phyloP scores from a whole-genome alignment of 371 early-diverging fungal genomes.

The Parasitella parasitica region DNA sequence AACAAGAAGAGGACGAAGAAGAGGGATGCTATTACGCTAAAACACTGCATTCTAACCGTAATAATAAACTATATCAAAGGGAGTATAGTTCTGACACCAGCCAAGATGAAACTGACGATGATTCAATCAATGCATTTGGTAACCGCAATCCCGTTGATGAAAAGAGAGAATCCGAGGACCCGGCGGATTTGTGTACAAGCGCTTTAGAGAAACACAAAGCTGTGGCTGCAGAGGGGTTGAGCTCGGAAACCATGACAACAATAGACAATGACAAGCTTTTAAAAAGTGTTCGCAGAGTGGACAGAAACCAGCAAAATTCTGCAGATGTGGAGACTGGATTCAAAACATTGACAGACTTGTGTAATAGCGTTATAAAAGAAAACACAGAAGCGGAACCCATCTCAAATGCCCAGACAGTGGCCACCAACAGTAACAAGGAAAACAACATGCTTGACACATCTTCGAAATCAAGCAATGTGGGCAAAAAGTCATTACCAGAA shows the following conservation, averaged over 20 bases:
- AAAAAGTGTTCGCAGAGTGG: too few relatives aligned
- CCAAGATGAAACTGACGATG: not conserved
- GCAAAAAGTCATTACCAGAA: not conserved
- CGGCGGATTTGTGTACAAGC: too few relatives aligned
- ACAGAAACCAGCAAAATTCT: too few relatives aligned
- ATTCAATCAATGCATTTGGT: not conserved
- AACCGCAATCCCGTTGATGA: too few relatives aligned
- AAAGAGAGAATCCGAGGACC: too few relatives aligned
- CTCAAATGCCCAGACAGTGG: not conserved
- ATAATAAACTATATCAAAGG: not conserved
- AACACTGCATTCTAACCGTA: not conserved
- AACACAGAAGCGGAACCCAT: not conserved
- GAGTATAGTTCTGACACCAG: not conserved
- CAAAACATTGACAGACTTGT: not conserved
- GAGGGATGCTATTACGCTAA: not conserved
- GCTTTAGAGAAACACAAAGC: too few relatives aligned
- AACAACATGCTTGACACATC: not conserved
- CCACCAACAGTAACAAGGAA: not conserved
- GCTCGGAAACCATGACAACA: too few relatives aligned
- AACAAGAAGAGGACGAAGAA: not conserved
- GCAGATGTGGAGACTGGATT: not conserved
- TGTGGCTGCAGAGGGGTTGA: too few relatives aligned
- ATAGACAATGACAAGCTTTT: too few relatives aligned
- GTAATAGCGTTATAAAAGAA: not conserved
- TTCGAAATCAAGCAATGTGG: not conserved